Base-by-base conservation (phyloP, 345 rosid species). In the Rhodamnia argentea region DNA sequence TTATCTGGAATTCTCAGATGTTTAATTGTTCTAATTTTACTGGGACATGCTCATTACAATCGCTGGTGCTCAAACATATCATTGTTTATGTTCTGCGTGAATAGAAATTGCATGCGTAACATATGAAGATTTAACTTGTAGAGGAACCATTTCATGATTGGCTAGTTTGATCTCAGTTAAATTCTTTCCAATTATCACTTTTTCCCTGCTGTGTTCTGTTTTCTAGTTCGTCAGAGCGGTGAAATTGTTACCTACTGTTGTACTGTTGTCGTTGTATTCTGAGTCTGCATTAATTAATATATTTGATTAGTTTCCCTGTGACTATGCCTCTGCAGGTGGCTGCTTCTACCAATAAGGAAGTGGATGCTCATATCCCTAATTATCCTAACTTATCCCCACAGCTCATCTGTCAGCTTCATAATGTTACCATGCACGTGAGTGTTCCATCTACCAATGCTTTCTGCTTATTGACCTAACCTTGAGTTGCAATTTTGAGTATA, bases 321-420 rank as follows among this genome's bases (percentile, higher is more conserved):
- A 84, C 50, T 75, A 44, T 87, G 83, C 84, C 84, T 53, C 26
- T 84, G 78, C 89, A 94, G 96, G 96, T 94, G 32, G 94, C 96
- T 26, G 96, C 95, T 44, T 94, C 96, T 29, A 91, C 91, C 81
- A 89, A 91, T 87, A 91, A 89, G 87, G 92, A 88, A 81, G 88
- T 89, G 27, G 92, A 94, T 89, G 93, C 94, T 90, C 89, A 89
- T 86, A 91, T 93, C 55, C 96, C 95, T 2, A 94, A 92, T 84
- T 94, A 94, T 85, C 96, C 95, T 3, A 93, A 85, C 88, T 91
- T 94, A 83, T 92, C 94, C 23, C 90, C 95, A 37, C 92, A 93
- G 83, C 93, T 94, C 70, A 92, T 92, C 40, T 94, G 96, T 89
- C 93, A 92, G 90, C 96, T 94, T 86, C 96, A 94, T 86, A 92